phyloP scores from a whole-genome alignment of 306 rosid genomes.

The Prunus kanzakura region DNA sequence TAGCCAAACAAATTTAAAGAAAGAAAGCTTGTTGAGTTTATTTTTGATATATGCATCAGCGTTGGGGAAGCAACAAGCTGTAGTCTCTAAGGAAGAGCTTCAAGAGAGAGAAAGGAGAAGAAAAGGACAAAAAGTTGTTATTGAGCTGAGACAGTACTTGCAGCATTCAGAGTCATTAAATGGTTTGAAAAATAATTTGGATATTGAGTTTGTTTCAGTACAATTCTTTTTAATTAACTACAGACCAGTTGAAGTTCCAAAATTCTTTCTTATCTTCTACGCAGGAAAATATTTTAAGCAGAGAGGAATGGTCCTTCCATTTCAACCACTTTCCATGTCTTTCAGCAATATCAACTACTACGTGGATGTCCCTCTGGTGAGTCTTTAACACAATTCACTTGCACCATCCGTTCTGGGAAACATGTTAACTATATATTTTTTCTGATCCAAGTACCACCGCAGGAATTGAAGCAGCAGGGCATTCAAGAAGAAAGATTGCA shows the following conservation, averaged over 20 bases:
- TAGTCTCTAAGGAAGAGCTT: conserved; percentile 84
- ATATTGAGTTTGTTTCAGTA: not conserved
- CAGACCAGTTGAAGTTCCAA: not conserved
- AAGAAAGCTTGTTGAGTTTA: conserved; percentile 11
- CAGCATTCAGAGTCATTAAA: conserved; percentile 69
- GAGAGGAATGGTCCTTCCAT: conserved; percentile 98
- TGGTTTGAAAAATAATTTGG: conserved; percentile 46
- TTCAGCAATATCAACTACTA: conserved; percentile 91
- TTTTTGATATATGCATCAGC: conserved; percentile 43
- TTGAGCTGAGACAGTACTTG: conserved; percentile 90
- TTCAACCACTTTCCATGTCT: conserved; percentile 90
- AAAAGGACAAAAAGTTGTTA: conserved; percentile 65
- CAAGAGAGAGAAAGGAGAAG: conserved; percentile 82
- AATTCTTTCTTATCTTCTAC: conserved; percentile 24
- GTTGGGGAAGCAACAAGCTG: conserved; percentile 82
- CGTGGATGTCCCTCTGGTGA: conserved; percentile 88
- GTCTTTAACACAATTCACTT: conserved; percentile 22
- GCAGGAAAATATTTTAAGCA: conserved; percentile 82
- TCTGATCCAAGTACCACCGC: conserved; percentile 46
- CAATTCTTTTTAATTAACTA: not conserved
- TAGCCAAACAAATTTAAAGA: conserved; percentile 18
- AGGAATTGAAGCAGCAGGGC: conserved; percentile 97
- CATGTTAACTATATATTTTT: conserved; percentile 18
- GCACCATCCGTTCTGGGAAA: conserved; percentile 9
- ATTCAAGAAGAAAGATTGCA: conserved; percentile 72